Conservation (phyloP, 306 rosid genomes). For the Cajanus cajan region DNA sequence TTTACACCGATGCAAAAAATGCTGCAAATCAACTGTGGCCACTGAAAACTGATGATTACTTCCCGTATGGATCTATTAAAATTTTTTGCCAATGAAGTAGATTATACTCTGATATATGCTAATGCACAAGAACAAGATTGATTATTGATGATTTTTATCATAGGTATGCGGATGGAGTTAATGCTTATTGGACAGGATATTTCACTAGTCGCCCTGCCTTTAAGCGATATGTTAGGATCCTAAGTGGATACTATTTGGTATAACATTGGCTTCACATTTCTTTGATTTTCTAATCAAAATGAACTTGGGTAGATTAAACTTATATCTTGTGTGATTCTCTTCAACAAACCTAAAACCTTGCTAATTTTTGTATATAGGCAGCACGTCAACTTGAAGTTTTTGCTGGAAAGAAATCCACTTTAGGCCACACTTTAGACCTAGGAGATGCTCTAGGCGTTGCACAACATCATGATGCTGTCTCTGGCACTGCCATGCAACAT, state of each 20-base stretch:
- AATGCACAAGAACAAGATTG: too few species aligned
- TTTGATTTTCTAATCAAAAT: background rate
- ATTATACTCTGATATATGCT: background rate
- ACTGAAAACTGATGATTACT: constrained; percentile 77
- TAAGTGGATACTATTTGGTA: constrained; percentile 90
- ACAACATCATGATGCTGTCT: constrained; percentile 86
- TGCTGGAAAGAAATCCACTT: constrained; percentile 45
- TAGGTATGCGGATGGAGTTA: constrained; percentile 72
- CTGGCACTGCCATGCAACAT: constrained; percentile 80
- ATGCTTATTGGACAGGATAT: constrained; percentile 87
- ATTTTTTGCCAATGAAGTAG: too few species aligned
- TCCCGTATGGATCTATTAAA: too few species aligned
- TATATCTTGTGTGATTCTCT: too few species aligned
- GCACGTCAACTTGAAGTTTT: constrained; percentile 71
- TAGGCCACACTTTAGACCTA: constrained; percentile 46
- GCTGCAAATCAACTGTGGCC: constrained; percentile 83
- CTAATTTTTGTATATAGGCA: constrained; percentile 45
- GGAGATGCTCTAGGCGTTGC: constrained; percentile 82
- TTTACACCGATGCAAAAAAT: constrained; percentile 72
- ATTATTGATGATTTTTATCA: too few species aligned
- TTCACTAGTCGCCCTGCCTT: constrained; percentile 73
- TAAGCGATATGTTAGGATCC: constrained; percentile 69
- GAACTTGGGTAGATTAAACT: background rate
- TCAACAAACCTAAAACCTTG: too few species aligned
- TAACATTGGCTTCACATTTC: too few species aligned